A percentile compares a stretch with the other conserved stretches of the same genome.
These are phyloP conservation scores for Calonectria crousiana DNA, from an alignment of 2,329 filamentous ascomycete species.

Conservation along the genomic window DNA sequence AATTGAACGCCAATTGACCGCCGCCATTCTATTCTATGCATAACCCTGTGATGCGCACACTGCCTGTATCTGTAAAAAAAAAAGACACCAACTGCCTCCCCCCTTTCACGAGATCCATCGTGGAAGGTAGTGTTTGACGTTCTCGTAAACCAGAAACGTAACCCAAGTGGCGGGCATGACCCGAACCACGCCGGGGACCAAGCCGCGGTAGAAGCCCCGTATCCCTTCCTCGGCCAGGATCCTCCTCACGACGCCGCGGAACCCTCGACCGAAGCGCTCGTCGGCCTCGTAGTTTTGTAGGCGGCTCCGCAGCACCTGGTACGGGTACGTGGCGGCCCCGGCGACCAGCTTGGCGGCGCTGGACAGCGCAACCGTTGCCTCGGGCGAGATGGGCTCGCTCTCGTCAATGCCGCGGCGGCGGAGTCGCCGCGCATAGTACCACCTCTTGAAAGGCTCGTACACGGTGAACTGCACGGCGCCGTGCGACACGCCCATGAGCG, in stretches of 20 bases:
- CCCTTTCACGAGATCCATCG: conserved; percentile 48
- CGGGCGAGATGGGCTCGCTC: conserved; percentile 66
- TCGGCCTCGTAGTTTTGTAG: conserved; percentile 91
- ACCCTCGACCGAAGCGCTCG: conserved; percentile 76
- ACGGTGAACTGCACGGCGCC: conserved; percentile 96
- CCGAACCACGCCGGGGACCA: conserved; percentile 88
- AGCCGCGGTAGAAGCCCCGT: conserved; percentile 89
- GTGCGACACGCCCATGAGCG: conserved; percentile 88
- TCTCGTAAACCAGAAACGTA: conserved; percentile 97
- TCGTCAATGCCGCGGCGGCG: conserved; percentile 32
- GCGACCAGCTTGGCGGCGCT: conserved; percentile 88
- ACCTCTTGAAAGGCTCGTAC: conserved; percentile 78
- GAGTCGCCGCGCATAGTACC: conserved; percentile 64
- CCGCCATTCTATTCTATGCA: background rate
- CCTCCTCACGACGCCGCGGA: conserved; percentile 76
- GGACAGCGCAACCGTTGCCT: conserved; percentile 85
- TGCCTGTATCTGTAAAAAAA: background rate
- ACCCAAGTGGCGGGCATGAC: conserved; percentile 96
- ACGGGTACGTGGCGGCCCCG: conserved; percentile 91
- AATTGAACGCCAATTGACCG: background rate
- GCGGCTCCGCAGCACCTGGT: conserved; percentile 90
- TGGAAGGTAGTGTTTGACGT: conserved; percentile 80
- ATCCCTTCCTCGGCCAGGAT: conserved; percentile 85
- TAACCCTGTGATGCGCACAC: background rate
- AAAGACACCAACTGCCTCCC: background rate